A percentile compares a stretch with the other conserved stretches of the same genome.
Conservation (phyloP, 2,329 filamentous ascomycete species). For the Macrophomina pseudophaseolina region DNA sequence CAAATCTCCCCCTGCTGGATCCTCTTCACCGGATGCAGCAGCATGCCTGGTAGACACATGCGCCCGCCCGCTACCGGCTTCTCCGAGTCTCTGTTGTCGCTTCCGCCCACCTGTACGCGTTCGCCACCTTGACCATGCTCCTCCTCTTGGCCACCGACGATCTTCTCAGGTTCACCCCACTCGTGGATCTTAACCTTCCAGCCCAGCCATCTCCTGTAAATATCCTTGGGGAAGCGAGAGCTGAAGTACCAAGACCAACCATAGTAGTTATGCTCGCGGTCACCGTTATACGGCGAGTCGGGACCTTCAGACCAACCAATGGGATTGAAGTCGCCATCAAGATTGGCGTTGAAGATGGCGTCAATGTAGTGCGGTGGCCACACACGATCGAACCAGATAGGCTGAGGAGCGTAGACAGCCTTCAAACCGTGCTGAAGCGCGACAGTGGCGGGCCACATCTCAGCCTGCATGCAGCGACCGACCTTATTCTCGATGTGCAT, state of each 20-base stretch:
- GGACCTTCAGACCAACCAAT: slow-evolving; percentile 51
- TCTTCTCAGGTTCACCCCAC: slow-evolving; percentile 75
- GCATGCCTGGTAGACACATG: slow-evolving; percentile 90
- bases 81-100: slow-evolving; percentile 26
- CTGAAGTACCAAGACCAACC: slow-evolving; percentile 94
- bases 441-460: slow-evolving; percentile 93
- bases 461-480: slow-evolving; percentile 89
- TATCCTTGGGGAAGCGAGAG: slow-evolving; percentile 76
- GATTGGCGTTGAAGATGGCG: slow-evolving; percentile 72
- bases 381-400: slow-evolving; percentile 82
- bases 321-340: slow-evolving; percentile 70
- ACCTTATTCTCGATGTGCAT: slow-evolving; percentile 93
- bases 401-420: slow-evolving; percentile 88
- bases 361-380: slow-evolving; percentile 84
- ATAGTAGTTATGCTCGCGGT: slow-evolving; percentile 85
- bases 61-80: slow-evolving; percentile 58
- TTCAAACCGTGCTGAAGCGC: slow-evolving; percentile 92
- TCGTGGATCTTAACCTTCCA: slow-evolving; percentile 79
- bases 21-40: slow-evolving; percentile 86
- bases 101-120: slow-evolving; percentile 53
- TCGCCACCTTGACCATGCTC: slow-evolving; percentile 37
- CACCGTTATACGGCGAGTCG: slow-evolving; percentile 55
- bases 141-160: slow-evolving; percentile 48
- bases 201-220: slow-evolving; percentile 88
- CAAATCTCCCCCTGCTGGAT: slow-evolving; percentile 33